A percentile compares a stretch with the other conserved stretches of the same genome.
Evolutionary conservation across 1,284 basidiomycete species (phyloP).

Genomic region (Ganoderma meredithae): DNA sequence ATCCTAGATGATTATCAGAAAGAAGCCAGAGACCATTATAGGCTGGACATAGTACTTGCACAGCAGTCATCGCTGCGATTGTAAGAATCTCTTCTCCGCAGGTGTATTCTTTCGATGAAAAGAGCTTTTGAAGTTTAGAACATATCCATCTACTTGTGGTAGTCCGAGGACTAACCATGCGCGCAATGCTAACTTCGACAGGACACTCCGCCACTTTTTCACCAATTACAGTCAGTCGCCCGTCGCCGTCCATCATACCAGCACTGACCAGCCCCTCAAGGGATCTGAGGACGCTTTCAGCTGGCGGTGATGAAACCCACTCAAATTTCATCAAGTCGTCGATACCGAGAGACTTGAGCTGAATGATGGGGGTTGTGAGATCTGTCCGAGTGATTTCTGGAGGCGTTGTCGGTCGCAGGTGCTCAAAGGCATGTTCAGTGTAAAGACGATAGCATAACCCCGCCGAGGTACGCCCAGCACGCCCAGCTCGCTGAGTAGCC

Average conservation of each 20-base stretch:
- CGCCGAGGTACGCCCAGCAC: conserved; percentile 89
- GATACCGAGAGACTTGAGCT: conserved; percentile 93
- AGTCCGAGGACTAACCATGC: conserved; percentile 63
- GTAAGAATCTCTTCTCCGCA: conserved; percentile 96
- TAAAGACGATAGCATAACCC: conserved; percentile 97
- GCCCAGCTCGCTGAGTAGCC: conserved; percentile 87
- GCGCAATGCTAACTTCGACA: conserved; percentile 76
- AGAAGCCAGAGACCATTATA: neutral
- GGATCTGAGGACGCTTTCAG: conserved; percentile 85
- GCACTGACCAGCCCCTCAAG: conserved; percentile 76
- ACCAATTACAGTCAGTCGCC: conserved; percentile 69
- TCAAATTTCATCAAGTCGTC: conserved; percentile 97
- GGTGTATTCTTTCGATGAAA: conserved; percentile 81
- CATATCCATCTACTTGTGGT: conserved; percentile 29
- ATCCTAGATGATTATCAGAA: conserved; percentile 59
- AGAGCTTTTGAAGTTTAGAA: conserved; percentile 61
- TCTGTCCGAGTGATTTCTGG: conserved; percentile 93
- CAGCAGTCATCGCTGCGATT: conserved; percentile 94
- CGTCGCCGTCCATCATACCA: conserved; percentile 78
- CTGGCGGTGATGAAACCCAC: conserved; percentile 89
- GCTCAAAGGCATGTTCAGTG: conserved; percentile 65
- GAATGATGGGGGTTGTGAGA: conserved; percentile 87
- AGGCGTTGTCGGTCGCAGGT: conserved; percentile 72
- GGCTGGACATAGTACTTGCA: conserved; percentile 64
- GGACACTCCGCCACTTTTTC: conserved; percentile 82